phyloP scores from a whole-genome alignment of 1,284 basidiomycete species.

The Stereum hirsutum region DNA sequence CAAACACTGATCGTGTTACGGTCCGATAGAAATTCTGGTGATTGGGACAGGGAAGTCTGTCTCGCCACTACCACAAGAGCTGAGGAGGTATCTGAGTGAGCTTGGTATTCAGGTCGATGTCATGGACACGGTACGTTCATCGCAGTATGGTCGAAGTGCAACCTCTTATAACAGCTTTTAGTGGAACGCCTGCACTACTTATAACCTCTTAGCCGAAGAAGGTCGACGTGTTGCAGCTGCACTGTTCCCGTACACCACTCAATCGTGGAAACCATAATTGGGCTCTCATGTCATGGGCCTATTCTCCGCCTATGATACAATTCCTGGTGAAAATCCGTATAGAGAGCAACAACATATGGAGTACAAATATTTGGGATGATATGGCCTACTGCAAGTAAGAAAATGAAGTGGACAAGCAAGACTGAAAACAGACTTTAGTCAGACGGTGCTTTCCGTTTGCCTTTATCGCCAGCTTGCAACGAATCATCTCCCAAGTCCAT shows the following conservation, averaged over 20 bases:
- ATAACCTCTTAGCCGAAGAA: constrained; percentile 89
- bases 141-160: too few relatives aligned
- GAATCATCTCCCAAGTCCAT: background rate
- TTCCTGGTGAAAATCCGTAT: background rate
- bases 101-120: constrained; percentile 87
- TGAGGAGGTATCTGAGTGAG: constrained; percentile 64
- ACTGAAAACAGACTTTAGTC: background rate
- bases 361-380: background rate
- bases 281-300: background rate
- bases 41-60: constrained; percentile 80
- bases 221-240: constrained; percentile 88
- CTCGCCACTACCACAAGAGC: constrained; percentile 58
- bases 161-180: constrained; percentile 24
- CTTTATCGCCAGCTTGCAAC: constrained; percentile 27
- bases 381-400: background rate
- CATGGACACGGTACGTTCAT: constrained; percentile 76
- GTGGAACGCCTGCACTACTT: constrained; percentile 92
- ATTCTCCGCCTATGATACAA: background rate
- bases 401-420: background rate
- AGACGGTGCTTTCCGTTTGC: constrained; percentile 33
- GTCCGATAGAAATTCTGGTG: constrained; percentile 70
- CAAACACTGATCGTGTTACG: background rate
- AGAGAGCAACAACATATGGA: too few relatives aligned
- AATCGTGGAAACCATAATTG: constrained; percentile 27
- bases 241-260: constrained; percentile 56